Conservation (phyloP, 2,329 filamentous ascomycete genomes). For the Sphaerulina populicola region DNA sequence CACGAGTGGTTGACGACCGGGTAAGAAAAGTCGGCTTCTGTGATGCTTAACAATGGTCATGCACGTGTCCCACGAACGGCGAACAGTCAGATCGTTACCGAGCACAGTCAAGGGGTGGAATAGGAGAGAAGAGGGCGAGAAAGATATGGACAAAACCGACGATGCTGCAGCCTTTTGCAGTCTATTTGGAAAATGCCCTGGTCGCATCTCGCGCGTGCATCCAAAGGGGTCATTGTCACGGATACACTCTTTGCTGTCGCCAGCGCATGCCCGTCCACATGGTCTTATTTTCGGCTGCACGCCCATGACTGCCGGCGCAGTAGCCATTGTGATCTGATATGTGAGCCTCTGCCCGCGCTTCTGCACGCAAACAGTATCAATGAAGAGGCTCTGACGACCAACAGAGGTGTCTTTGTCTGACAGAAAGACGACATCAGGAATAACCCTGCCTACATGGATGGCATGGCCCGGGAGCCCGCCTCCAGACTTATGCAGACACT, state of each 20-base stretch:
- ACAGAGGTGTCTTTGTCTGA: conserved; percentile 22
- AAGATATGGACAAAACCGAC: conserved; percentile 18
- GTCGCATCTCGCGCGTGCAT: conserved; percentile 21
- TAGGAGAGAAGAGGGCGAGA: neutral
- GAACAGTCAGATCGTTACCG: conserved; percentile 6
- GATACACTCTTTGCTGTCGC: conserved; percentile 24
- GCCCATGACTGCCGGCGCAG: conserved; percentile 15
- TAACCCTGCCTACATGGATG: conserved; percentile 19
- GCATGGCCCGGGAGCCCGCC: conserved; percentile 16
- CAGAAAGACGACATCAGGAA: conserved; percentile 12
- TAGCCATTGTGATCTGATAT: conserved; percentile 17
- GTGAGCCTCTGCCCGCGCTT: conserved; percentile 16
- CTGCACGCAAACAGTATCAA: conserved; percentile 21
- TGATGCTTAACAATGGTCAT: conserved; percentile 17
- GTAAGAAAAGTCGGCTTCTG: conserved; percentile 15
- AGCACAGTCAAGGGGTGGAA: conserved; percentile 8
- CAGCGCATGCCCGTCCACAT: conserved; percentile 26
- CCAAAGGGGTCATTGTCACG: conserved; percentile 23
- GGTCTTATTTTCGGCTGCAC: conserved; percentile 19
- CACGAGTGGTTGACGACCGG: conserved; percentile 19
- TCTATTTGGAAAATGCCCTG: conserved; percentile 24
- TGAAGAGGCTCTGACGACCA: conserved; percentile 18
- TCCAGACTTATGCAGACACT: conserved; percentile 13
- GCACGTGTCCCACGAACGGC: conserved; percentile 10
- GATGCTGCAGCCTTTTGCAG: conserved; percentile 20